Base-by-base conservation (phyloP, 345 rosid species). In the Bruguiera parviflora region DNA sequence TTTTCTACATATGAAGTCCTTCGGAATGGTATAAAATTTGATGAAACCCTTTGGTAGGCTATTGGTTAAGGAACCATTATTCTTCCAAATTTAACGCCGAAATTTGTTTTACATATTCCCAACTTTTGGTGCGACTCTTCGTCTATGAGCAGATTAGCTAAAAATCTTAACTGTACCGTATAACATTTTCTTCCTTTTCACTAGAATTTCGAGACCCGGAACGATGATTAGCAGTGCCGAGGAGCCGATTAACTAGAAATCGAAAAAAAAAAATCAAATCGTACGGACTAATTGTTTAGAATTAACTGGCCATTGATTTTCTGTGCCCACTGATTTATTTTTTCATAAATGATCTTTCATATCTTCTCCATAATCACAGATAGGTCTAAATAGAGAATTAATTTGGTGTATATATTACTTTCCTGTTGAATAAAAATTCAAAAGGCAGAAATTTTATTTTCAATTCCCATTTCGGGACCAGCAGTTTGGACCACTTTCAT, bases 201-300 rank as follows among this genome's bases (percentile, higher is more conserved):
- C 6, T 28, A 28, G 43, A 1, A 16, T 53, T 63, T 67, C 57
- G 35, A 22, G 46, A 52, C 9, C 24, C 9, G 31, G n/a, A 60
- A 55, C 16, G 68, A 63, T 6, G 68, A 67, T 68, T 68, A 49
- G 53, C 39, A 67, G 21, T 67, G 73, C 58, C 55, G 55, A 19
- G 11, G 10, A 59, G 20, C 3, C 0, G 29, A 61, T 22, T 13
- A 63, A 32, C 35, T 5, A 4, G 4, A 32, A 5, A 32, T 32
- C 28, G n/a, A n/a, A n/a, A n/a, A n/a, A n/a, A n/a, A n/a, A n/a
- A 27, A 27, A 27, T 27, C 28, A 27, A 27, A 27, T 1, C n/a
- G n/a, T n/a, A n/a, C n/a, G n/a, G 28, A 27, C 28, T 27, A 27
- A 27, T 27, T 27, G 28, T 27, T 27, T 27, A 27, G 28, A 27